Evolutionary conservation across 495 filamentous ascomycete species (phyloP).

Genomic region (Talaromyces trachyspermus): DNA sequence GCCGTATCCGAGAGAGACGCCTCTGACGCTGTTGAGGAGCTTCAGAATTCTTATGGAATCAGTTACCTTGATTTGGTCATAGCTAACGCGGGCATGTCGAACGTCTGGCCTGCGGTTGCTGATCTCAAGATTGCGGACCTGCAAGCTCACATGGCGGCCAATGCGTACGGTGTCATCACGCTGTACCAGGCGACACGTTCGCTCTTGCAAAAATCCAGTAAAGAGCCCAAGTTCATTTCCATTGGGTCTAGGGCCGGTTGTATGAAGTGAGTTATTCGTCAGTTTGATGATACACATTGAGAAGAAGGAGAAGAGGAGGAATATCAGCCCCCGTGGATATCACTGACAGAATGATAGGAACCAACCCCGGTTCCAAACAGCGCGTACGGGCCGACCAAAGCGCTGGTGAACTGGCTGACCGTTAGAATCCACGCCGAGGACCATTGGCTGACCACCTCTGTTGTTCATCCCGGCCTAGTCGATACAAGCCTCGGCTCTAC

Average conservation of each 20-base stretch:
- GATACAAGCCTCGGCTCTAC: conserved; percentile 40
- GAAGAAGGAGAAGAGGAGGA: no score
- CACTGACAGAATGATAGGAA: no score
- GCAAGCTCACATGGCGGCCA: conserved; percentile 29
- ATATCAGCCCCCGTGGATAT: no score
- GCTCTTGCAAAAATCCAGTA: conserved; percentile 25
- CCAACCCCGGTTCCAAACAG: conserved; percentile 21
- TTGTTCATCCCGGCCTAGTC: conserved; percentile 26
- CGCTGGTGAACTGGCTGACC: conserved; percentile 27
- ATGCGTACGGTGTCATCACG: conserved; percentile 25
- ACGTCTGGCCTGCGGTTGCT: conserved; percentile 14
- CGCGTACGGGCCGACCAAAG: conserved; percentile 32
- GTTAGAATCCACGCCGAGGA: conserved; percentile 35
- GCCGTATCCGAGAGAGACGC: conserved; percentile 19
- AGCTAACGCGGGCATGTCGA: conserved; percentile 41
- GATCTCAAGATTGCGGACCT: conserved; percentile 22
- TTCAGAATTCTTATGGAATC: conserved; percentile 23
- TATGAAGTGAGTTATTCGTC: background rate
- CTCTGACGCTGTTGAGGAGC: conserved; percentile 18
- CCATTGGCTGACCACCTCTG: conserved; percentile 26
- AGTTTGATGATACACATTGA: conserved; percentile 5
- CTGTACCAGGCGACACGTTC: conserved; percentile 33
- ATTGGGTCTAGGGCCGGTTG: conserved; percentile 24
- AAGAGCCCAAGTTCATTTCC: conserved; percentile 25
- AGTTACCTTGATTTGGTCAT: conserved; percentile 37